Evolutionary conservation across 2,329 filamentous ascomycete species (phyloP), one percentile per base, ranked within the genome.

Genomic region (Aotearoamyces nothofagi): DNA sequence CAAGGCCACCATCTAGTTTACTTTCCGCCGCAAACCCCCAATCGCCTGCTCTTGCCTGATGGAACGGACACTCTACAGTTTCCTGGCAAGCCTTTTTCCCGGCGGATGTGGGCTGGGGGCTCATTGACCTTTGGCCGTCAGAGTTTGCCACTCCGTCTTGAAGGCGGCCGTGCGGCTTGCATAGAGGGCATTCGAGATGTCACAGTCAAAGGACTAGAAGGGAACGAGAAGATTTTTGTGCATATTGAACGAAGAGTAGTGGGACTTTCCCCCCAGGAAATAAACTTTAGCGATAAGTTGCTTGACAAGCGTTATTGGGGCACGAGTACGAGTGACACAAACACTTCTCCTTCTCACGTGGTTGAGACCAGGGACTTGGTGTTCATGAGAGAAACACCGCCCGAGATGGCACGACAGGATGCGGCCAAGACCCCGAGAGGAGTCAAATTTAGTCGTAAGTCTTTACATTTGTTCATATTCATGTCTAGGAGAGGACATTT

Each of bases 71-170:
- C 69, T 4, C 61, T 77, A 30, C 83, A 93, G 47, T 74, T 63
- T 14, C 87, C 87, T 1, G 81, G 78, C 2, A 48, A 49, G 4
- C 72, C 74, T 1, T 93, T 80, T 49, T 63, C 63, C 28, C 68
- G 80, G 13, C 73, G 90, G 11, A 71, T 98, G 58, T 98, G 90
- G 90, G 82, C 81, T 9, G 84, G 86, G 17, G 90, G 87, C 0
- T 63, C 65, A 22, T 53, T 94, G 6, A 47, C 47, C 2, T 79
- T 80, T 40, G 51, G 53, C 11, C 34, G 50, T 17, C 15, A 11
- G 8, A 23, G 17, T 14, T 11, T 22, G 12, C 34, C 38, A 15
- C 44, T 52, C 12, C 23, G 38, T 17, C 41, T 56, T 6, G 39
- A 54, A 33, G 52, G 52, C 10, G 39, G 40, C 13, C 47, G 54